phyloP scores from a whole-genome alignment of 2,329 filamentous ascomycete genomes.

The Curvularia spicifera region DNA sequence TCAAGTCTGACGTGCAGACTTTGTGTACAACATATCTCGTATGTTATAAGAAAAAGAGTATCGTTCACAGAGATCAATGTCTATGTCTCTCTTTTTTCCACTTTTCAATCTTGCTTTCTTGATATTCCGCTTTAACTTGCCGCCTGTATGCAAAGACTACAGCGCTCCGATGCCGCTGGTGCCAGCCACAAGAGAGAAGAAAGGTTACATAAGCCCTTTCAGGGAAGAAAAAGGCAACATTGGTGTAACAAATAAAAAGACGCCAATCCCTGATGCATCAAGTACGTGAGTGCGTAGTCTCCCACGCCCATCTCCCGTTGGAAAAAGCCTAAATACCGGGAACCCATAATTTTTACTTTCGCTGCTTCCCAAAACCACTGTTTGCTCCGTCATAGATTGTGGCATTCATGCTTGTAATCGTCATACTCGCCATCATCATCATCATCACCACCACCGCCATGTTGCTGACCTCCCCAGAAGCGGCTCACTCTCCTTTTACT shows the following conservation, averaged over 20 bases:
- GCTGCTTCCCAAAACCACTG: neutral
- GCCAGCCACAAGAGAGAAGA: neutral
- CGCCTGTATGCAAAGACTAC: neutral
- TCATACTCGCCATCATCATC: neutral
- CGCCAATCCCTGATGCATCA: constrained; percentile 5
- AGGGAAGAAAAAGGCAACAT: neutral
- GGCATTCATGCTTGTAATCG: constrained; percentile 9
- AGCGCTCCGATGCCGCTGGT: neutral
- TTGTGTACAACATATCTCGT: neutral
- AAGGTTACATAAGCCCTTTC: neutral
- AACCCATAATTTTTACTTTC: constrained; percentile 6
- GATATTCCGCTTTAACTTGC: neutral
- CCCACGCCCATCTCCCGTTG: constrained; percentile 4
- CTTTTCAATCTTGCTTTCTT: constrained; percentile 2
- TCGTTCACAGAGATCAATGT: neutral
- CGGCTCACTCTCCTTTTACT: constrained; percentile 1
- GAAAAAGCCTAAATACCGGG: constrained; percentile 9
- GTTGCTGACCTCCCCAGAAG: constrained; percentile 18
- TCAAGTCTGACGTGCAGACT: neutral
- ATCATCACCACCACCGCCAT: neutral
- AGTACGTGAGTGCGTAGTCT: neutral
- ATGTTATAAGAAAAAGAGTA: neutral
- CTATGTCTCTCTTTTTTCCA: no score
- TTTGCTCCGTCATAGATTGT: neutral
- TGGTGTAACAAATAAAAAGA: neutral